A percentile compares a stretch with the other conserved stretches of the same genome.
phyloP scores from a whole-genome alignment of 371 early-diverging fungal genomes.

The Haplosporangium sp. region DNA sequence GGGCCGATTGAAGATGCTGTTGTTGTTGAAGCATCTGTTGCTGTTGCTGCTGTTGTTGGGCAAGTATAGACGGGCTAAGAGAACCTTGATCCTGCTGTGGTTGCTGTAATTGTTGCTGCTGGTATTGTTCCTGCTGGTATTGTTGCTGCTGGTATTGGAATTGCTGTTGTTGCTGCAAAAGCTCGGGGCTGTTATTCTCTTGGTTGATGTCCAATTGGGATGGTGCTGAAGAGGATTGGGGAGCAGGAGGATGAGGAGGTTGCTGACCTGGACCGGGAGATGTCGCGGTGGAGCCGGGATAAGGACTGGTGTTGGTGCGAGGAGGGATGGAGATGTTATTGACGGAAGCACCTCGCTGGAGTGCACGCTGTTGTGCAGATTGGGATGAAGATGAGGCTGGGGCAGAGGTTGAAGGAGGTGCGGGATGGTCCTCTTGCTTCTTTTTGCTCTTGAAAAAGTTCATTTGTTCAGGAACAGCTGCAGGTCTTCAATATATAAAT shows the following conservation, averaged over 20 bases:
- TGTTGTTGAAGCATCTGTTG: conserved; percentile 15
- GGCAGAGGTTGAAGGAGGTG: conserved; percentile 8
- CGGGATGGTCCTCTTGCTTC: conserved; percentile 29
- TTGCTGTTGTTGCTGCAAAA: conserved; percentile 5
- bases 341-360: conserved; percentile 29
- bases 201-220: conserved; percentile 3
- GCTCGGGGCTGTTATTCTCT: not conserved
- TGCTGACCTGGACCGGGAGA: conserved; percentile 8
- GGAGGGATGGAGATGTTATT: conserved; percentile 28
- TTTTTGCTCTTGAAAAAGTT: conserved; percentile 32
- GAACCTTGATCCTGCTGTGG: conserved; percentile 12
- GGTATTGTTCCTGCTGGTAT: conserved; percentile 6
- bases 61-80: conserved; percentile 5
- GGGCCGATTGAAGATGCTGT: conserved; percentile 8
- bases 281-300: not conserved
- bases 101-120: conserved; percentile 4
- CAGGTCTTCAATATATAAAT: not conserved
- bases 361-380: conserved; percentile 7
- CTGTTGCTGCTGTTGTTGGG: conserved; percentile 6
- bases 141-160: conserved; percentile 3
- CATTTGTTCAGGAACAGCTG: conserved; percentile 4
- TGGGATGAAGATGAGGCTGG: conserved; percentile 7
- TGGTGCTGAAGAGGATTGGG: not conserved
- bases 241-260: not conserved
- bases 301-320: conserved; percentile 9